Percentiles rank a stretch among this genome's conserved stretches.
Conservation (phyloP, 2,329 filamentous ascomycete genomes). For the Xylariaceae sp. region DNA sequence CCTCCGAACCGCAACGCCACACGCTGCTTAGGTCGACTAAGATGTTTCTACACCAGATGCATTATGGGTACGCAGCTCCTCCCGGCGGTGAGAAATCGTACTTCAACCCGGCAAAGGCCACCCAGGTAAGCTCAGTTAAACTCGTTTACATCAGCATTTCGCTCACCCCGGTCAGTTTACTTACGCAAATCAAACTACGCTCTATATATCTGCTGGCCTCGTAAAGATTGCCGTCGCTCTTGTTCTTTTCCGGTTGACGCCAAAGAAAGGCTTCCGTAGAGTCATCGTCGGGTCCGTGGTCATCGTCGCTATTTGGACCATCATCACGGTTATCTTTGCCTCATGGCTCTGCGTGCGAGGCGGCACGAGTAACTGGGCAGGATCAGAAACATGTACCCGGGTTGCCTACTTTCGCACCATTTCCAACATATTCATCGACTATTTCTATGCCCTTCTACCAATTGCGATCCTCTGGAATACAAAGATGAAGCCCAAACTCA, state of each 20-base stretch:
- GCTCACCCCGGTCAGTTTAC: constrained; percentile 23
- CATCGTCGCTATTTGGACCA: constrained; percentile 29
- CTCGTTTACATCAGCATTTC: neutral
- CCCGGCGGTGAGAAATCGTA: constrained; percentile 22
- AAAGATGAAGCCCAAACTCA: constrained; percentile 27
- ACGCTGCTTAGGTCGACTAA: neutral
- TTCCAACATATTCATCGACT: constrained; percentile 35
- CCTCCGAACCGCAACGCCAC: too few species aligned
- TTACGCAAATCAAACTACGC: constrained; percentile 29
- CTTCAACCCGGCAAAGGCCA: constrained; percentile 21
- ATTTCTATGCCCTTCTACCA: constrained; percentile 33
- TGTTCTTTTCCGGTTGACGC: constrained; percentile 32
- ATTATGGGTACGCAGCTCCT: constrained; percentile 29
- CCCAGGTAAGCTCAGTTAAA: constrained; percentile 11
- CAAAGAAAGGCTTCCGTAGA: constrained; percentile 22
- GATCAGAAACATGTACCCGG: constrained; percentile 26
- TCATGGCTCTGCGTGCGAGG: constrained; percentile 29
- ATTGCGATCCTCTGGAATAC: constrained; percentile 30
- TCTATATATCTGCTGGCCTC: constrained; percentile 33
- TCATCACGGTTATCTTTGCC: constrained; percentile 32
- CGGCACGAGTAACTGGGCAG: constrained; percentile 30
- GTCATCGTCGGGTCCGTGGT: constrained; percentile 27
- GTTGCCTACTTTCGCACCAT: constrained; percentile 34
- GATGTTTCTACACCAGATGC: neutral
- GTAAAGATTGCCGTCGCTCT: constrained; percentile 34